Base-by-base conservation (phyloP, 768 basidiomycete genomes). In the Lentinula raphanica region DNA sequence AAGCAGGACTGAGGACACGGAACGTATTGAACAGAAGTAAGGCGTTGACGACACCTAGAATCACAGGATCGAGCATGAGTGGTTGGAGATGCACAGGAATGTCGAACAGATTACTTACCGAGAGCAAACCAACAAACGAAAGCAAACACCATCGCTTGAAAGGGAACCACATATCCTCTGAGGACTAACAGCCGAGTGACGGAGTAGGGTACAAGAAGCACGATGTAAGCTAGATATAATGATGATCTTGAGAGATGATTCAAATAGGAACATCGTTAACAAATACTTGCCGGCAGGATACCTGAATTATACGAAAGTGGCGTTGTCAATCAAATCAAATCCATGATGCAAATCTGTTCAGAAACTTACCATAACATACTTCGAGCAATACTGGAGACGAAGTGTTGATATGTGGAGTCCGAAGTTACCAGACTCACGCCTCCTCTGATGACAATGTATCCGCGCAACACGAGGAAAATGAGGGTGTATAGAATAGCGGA, bases 11-110 rank as follows among this genome's bases (percentile, higher is more conserved):
- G 32, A 91, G 71, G 51, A 87, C 76, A 9, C 83, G 80, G 66
- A 88, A 80, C 9, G 85, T 88, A 65, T 86, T 88, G 72, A 79
- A 83, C 28, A 90, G 76, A n/a, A 90, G 73, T 8, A 78, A 58
- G 27, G 87, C 85, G 63, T 90, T 85, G 23, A 82, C 81, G 27
- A 84, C 63, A 42, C 87, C 89, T 91, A 31, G 32, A 25, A 44
- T 23, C 17, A 9, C 6, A 5, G 5, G 15, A 23, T 46, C 35
- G 15, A 29, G 8, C n/a, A 46, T 45, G 8, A 57, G 35, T 49
- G 32, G 27, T 48, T 28, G 32, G 28, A n/a, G 8, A 39, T 25
- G 48, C 2, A 28, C 49, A 62, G 11, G 61, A 31, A 17, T 29
- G 45, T 19, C 17, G 36, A 13, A 17, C 28, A 28, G 49, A 27